Percentiles rank a stretch among this genome's conserved stretches.
Evolutionary conservation across 129 eudicot species (phyloP).

Genomic region (Escallonia herrerae): DNA sequence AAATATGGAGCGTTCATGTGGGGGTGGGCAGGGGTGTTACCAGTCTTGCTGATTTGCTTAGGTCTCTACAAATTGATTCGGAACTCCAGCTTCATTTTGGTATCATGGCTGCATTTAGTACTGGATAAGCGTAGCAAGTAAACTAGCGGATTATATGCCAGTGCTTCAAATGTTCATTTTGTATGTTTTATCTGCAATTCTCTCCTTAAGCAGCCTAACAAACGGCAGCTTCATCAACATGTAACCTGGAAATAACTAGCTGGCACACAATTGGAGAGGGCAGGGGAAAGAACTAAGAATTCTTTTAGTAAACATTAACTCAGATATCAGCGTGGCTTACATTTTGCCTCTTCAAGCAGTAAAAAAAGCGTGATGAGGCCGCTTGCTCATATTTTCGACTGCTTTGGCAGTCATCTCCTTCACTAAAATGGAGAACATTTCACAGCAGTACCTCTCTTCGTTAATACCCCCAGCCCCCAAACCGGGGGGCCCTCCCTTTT

Average conservation of each 20-base stretch:
- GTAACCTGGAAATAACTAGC: not conserved
- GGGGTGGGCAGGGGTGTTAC: too few species aligned
- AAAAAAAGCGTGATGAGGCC: slow-evolving; percentile 36
- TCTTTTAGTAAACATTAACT: slow-evolving; percentile 8
- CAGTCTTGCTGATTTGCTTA: too few species aligned
- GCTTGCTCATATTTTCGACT: slow-evolving; percentile 27
- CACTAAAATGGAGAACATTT: slow-evolving; percentile 30
- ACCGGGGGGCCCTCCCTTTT: slow-evolving; percentile 42
- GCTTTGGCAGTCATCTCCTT: slow-evolving; percentile 31
- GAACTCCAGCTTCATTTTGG: too few species aligned
- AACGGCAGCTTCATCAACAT: not conserved
- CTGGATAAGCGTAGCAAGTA: too few species aligned
- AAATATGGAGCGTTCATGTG: too few species aligned
- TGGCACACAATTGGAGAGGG: not conserved
- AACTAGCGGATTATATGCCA: too few species aligned
- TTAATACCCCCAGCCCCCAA: slow-evolving; percentile 9
- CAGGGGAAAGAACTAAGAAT: not conserved
- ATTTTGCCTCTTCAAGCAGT: slow-evolving; percentile 26
- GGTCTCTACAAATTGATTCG: too few species aligned
- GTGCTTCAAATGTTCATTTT: too few species aligned
- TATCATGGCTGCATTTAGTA: too few species aligned
- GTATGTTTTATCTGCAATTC: not conserved
- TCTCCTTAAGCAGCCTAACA: not conserved
- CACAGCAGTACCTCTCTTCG: not conserved
- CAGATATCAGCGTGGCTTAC: slow-evolving; percentile 19